Evolutionary conservation across 108 stramenopile genomes (phyloP).

Genomic region (Parietichytrium sp.): DNA sequence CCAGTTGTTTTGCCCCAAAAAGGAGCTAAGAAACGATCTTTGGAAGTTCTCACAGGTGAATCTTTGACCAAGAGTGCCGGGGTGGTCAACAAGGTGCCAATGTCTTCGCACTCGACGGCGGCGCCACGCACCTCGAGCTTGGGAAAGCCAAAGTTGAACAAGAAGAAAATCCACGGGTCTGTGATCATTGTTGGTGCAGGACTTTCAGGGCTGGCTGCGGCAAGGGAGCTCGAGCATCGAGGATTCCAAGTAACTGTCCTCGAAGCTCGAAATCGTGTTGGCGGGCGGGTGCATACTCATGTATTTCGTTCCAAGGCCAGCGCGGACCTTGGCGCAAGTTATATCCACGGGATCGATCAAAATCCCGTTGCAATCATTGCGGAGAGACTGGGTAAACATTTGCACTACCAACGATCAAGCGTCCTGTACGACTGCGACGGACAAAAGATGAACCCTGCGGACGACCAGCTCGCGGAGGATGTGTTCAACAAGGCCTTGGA

Average conservation of each 20-base stretch:
- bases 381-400: conserved; percentile 43
- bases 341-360: conserved; percentile 81
- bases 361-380: conserved; percentile 57
- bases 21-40: too few species aligned
- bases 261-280: conserved; percentile 53
- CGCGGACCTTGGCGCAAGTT: conserved; percentile 75
- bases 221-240: conserved; percentile 52
- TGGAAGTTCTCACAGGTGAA: too few species aligned
- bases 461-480: conserved; percentile 52
- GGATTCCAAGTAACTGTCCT: conserved; percentile 55
- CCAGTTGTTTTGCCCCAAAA: too few species aligned
- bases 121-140: too few species aligned
- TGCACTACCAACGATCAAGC: conserved; percentile 48
- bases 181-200: conserved; percentile 57
- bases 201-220: conserved; percentile 53
- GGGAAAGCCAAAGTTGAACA: too few species aligned
- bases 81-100: too few species aligned
- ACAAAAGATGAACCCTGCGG: conserved; percentile 12
- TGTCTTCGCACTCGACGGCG: too few species aligned
- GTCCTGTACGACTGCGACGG: conserved; percentile 48
- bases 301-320: background rate
- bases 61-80: too few species aligned
- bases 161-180: background rate
- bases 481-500: conserved; percentile 55
- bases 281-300: conserved; percentile 41